phyloP scores from a whole-genome alignment of 2,329 filamentous ascomycete genomes.

The Colletotrichum scovillei region DNA sequence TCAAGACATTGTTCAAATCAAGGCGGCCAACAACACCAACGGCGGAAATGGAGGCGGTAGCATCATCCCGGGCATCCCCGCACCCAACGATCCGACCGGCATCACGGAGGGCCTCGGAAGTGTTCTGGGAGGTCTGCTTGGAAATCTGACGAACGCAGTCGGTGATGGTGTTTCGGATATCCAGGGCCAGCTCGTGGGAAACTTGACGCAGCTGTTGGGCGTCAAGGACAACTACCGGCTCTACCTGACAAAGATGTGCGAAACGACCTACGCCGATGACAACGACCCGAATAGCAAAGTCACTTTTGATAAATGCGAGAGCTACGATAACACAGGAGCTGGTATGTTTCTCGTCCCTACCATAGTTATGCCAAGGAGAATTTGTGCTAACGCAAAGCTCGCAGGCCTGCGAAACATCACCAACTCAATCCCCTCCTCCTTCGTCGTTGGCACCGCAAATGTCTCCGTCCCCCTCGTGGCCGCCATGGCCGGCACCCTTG shows the following conservation, averaged over 20 bases:
- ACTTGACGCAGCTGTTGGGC: constrained; percentile 37
- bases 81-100: constrained; percentile 19
- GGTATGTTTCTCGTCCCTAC: neutral
- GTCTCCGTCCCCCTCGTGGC: constrained; percentile 39
- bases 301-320: constrained; percentile 23
- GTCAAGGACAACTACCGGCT: constrained; percentile 39
- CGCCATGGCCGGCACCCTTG: constrained; percentile 31
- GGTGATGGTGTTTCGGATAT: constrained; percentile 38
- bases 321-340: constrained; percentile 25
- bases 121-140: constrained; percentile 34
- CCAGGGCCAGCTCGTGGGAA: constrained; percentile 38
- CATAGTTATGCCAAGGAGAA: too few species aligned
- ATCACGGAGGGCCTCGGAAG: constrained; percentile 30
- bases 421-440: constrained; percentile 37
- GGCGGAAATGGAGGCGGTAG: constrained; percentile 14
- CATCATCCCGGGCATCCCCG: neutral
- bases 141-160: constrained; percentile 35
- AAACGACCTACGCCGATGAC: constrained; percentile 34
- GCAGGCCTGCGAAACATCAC: constrained; percentile 39
- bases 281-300: constrained; percentile 29
- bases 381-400: neutral
- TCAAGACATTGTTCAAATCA: constrained; percentile 33
- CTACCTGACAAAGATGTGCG: constrained; percentile 38
- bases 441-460: constrained; percentile 38
- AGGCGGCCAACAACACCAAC: constrained; percentile 21